These are phyloP conservation scores for Triticum urartu DNA, from an alignment of 176 grass and related monocot species.

Conservation along the genomic window DNA sequence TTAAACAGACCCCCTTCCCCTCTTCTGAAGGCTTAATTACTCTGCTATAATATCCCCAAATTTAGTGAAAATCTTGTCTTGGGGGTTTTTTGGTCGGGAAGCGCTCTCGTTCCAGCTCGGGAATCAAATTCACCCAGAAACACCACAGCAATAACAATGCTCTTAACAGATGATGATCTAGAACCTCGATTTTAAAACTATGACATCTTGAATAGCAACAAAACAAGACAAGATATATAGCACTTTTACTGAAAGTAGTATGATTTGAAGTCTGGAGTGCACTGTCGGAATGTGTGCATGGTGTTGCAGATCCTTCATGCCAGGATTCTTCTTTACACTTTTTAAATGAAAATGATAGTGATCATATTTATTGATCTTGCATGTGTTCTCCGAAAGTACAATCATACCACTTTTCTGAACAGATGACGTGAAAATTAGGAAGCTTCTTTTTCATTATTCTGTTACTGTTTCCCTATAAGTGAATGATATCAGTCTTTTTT, in stretches of 20 bases:
- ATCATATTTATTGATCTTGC: conserved; percentile 8
- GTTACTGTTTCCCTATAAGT: neutral
- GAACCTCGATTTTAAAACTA: neutral
- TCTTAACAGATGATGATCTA: neutral
- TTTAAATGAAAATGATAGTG: neutral
- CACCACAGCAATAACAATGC: neutral
- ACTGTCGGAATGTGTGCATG: neutral
- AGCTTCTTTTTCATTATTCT: neutral
- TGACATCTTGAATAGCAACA: neutral
- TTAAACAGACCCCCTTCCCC: neutral
- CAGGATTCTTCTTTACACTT: too few species aligned
- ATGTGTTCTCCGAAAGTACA: neutral
- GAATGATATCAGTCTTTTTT: neutral
- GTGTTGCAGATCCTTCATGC: neutral
- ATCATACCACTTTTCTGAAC: neutral
- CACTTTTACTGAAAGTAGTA: neutral
- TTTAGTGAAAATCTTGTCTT: neutral
- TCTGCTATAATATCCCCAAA: neutral
- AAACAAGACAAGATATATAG: neutral
- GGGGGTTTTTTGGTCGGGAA: neutral
- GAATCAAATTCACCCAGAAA: neutral
- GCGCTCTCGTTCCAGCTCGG: neutral
- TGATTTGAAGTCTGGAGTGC: neutral
- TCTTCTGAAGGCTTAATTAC: neutral
- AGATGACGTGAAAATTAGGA: neutral